A percentile compares a stretch with the other conserved stretches of the same genome.
These are phyloP conservation scores for Diaporthe helianthi DNA, from an alignment of 2,329 filamentous ascomycete species.

Conservation along the genomic window DNA sequence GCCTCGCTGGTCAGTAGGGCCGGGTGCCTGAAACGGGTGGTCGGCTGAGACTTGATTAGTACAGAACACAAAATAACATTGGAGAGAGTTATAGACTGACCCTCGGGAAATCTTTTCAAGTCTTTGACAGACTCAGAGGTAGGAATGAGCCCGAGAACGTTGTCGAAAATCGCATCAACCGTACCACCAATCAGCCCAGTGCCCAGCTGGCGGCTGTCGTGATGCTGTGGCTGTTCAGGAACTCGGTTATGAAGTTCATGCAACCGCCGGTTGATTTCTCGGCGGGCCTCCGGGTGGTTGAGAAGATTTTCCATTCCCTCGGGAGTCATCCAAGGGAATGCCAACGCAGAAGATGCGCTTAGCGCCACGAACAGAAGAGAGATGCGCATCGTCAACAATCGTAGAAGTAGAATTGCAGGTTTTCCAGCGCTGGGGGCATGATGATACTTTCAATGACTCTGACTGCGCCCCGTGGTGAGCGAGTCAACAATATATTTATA, in stretches of 20 bases:
- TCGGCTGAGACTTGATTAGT: background rate
- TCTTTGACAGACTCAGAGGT: background rate
- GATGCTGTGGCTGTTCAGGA: background rate
- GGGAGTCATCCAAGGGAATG: slow-evolving; percentile 34
- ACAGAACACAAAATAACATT: background rate
- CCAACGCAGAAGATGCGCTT: slow-evolving; percentile 13
- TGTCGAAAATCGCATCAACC: background rate
- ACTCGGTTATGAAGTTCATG: background rate
- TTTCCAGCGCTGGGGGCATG: too few relatives aligned
- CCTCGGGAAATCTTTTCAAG: slow-evolving; percentile 14
- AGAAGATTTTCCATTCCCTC: slow-evolving; percentile 33
- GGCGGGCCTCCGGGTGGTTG: slow-evolving; percentile 34
- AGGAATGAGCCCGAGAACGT: slow-evolving; percentile 10
- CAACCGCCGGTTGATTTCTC: slow-evolving; percentile 32
- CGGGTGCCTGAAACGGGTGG: background rate
- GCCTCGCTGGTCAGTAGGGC: slow-evolving; percentile 24
- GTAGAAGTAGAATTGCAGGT: too few relatives aligned
- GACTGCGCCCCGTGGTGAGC: background rate
- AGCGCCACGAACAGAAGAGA: slow-evolving; percentile 25
- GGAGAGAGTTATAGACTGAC: background rate
- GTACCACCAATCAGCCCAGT: background rate
- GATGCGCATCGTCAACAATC: slow-evolving; percentile 1
- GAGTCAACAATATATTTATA: background rate
- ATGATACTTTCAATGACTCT: background rate
- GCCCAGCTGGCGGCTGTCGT: background rate